phyloP scores from a whole-genome alignment of 257 asterid species.

The Knoxia roxburghii region DNA sequence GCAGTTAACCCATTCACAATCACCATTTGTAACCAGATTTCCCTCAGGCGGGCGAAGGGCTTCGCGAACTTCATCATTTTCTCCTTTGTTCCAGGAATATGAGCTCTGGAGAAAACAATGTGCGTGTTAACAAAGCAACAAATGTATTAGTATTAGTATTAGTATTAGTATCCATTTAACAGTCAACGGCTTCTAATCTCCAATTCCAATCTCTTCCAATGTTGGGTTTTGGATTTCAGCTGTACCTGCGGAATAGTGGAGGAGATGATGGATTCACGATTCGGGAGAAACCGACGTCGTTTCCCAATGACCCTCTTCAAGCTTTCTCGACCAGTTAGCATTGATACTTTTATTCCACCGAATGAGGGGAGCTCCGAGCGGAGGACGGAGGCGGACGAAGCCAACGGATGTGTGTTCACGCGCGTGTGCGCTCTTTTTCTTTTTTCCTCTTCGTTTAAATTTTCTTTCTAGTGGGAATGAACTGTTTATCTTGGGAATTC shows the following conservation, averaged over 20 bases:
- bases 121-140: not conserved
- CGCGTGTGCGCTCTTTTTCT: not conserved
- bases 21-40: slow-evolving; percentile 6
- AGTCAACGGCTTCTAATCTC: not conserved
- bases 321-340: slow-evolving; percentile 82
- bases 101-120: slow-evolving; percentile 23
- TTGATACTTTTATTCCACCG: slow-evolving; percentile 3
- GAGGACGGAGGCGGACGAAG: not conserved
- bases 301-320: slow-evolving; percentile 66
- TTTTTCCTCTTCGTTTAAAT: too few species aligned
- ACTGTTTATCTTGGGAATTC: too few species aligned
- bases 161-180: too few species aligned
- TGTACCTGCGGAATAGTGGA: slow-evolving; percentile 32
- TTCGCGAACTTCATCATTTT: slow-evolving; percentile 7
- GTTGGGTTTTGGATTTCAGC: too few species aligned
- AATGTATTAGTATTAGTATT: not conserved
- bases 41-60: slow-evolving; percentile 12
- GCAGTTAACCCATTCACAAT: slow-evolving; percentile 46
- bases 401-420: not conserved
- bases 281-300: slow-evolving; percentile 72
- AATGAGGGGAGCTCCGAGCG: not conserved
- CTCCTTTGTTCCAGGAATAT: slow-evolving; percentile 19
- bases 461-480: too few species aligned
- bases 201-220: too few species aligned
- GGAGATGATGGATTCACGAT: slow-evolving; percentile 41